Evolutionary conservation across 352 stramenopile genomes (phyloP).

Genomic region (Pythium scleroteichum): DNA sequence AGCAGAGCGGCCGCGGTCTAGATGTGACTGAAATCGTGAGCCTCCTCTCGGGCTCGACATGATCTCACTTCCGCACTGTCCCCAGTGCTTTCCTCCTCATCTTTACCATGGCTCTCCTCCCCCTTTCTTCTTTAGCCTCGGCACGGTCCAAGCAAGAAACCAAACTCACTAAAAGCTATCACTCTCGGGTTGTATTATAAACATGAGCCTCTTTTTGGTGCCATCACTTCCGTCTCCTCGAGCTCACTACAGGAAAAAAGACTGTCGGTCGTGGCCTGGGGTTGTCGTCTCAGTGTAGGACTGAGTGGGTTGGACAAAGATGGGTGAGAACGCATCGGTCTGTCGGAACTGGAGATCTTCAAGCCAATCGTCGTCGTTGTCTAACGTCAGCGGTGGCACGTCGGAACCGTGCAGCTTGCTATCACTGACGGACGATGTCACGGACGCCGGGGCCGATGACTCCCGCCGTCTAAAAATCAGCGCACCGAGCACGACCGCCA

Average conservation of each 20-base stretch:
- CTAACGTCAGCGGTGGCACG: constrained; percentile 1
- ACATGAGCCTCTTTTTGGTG: constrained; percentile 1
- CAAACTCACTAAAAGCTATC: constrained; percentile 1
- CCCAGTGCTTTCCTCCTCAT: too few species aligned
- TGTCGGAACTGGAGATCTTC: constrained; percentile 17
- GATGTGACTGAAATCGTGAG: constrained; percentile 19
- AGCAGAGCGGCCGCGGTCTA: constrained; percentile 5
- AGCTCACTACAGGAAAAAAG: constrained; percentile 18
- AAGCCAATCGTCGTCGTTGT: constrained; percentile 8
- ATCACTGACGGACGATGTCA: not conserved
- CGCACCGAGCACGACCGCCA: constrained; percentile 17
- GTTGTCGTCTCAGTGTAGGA: constrained; percentile 9
- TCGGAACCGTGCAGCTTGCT: not conserved
- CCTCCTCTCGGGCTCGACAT: constrained; percentile 6
- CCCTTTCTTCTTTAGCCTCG: not conserved
- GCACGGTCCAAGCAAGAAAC: not conserved
- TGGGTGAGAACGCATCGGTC: constrained; percentile 17
- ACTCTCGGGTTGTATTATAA: constrained; percentile 4
- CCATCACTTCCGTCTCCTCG: not conserved
- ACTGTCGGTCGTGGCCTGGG: constrained; percentile 18
- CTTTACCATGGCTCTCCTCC: not conserved
- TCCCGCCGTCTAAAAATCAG: constrained; percentile 12
- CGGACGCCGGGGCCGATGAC: not conserved
- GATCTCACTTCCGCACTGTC: not conserved
- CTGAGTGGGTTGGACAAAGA: constrained; percentile 15